Base-by-base conservation (phyloP, 2,329 filamentous ascomycete species). In the Venturia pyrina region DNA sequence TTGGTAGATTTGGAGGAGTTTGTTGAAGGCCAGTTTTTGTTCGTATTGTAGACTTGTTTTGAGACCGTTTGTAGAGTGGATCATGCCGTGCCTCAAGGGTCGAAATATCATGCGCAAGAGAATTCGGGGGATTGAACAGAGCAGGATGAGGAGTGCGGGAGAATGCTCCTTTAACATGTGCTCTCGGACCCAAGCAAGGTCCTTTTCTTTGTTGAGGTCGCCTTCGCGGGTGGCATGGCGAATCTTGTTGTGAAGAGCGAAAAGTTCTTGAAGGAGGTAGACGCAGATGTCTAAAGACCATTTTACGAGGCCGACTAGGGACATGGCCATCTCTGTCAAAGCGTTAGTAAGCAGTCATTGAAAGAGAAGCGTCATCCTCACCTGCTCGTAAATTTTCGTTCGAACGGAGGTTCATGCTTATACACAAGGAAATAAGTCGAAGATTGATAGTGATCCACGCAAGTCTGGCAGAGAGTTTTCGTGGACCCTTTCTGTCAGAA, bases 391-490 rank as follows among this genome's bases (percentile, higher is more conserved):
- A 68, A 6, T 69, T 69, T 17, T 67, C 69, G 63, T 81, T 76
- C 24, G 85, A 79, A 21, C 81, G 78, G 70, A 85, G 85, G 74
- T 80, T 86, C 80, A 76, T 90, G 76, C 74, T 89, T 76, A 76
- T 89, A 80, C 74, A 87, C 78, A 76, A 87, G 0, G 80, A 80
- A 15, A 82, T 85, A 69, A 90, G 89, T 56, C 91, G 86, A 64
- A 93, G 80, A 70, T 91, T 90, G 17, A 96, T 79, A 62, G 88
- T 83, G 15, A 90, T 78, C 83, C 88, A 90, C 7, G 91, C 85
- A 68, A 93, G 84, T 73, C 91, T 92, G 68, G 89, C 87, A 63
- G 84, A 81, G 53, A 93, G 85, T 3, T 81, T 83, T 24, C 90
- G 70, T n/a, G 60, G 60, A 28, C 65, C 65, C 41, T 32, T 43